Conservation (phyloP, 176 grass and related monocot genomes). For the sorghum (Sorghum bicolor) region Sorghum_bicolor_NCBIv3 NC_012877.2:56594001-56594500, state of each 20-base stretch:
- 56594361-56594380: conserved; percentile 33
- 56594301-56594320: conserved; percentile 60
- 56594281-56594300: conserved; percentile 21
- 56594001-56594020: conserved; percentile 58
- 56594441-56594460: conserved; percentile 24
- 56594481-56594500: conserved; percentile 28
- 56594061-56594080: conserved; percentile 66
- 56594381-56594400: background rate
- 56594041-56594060: conserved; percentile 54
- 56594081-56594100: conserved; percentile 52
- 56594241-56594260: conserved; percentile 14
- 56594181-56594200: conserved; percentile 58
- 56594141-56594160: conserved; percentile 47
- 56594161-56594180: conserved; percentile 68
- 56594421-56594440: conserved; percentile 3
- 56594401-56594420: conserved; percentile 20
- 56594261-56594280: conserved; percentile 11
- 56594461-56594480: conserved; percentile 27
- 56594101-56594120: conserved; percentile 28
- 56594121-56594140: conserved; percentile 32
- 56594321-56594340: conserved; percentile 53
- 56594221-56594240: conserved; percentile 25
- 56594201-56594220: conserved; percentile 52
- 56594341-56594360: conserved; percentile 25
- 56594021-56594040: conserved; percentile 59